phyloP scores from a whole-genome alignment of 2,329 filamentous ascomycete genomes.

The Zasmidium cellare region DNA sequence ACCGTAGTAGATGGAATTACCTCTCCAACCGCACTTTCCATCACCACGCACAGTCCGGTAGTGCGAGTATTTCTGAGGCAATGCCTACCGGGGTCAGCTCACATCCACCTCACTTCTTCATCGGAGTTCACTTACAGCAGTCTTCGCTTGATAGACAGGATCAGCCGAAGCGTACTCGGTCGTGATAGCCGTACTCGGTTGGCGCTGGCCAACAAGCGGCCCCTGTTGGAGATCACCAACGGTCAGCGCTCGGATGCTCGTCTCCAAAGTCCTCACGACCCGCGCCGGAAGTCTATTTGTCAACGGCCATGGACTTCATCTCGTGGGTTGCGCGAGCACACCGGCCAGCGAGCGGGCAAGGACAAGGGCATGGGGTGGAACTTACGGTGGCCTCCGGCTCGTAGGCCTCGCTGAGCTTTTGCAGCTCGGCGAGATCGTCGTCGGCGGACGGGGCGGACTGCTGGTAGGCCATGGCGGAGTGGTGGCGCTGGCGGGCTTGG shows the following conservation, averaged over 20 bases:
- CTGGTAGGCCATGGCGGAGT: constrained; percentile 21
- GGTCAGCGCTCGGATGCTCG: constrained; percentile 25
- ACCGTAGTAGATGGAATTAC: constrained; percentile 49
- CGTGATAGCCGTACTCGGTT: constrained; percentile 73
- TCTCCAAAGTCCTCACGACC: constrained; percentile 17
- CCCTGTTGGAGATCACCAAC: constrained; percentile 58
- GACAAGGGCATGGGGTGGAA: constrained; percentile 10
- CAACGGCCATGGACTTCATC: constrained; percentile 14
- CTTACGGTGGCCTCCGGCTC: constrained; percentile 59
- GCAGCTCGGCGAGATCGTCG: constrained; percentile 61
- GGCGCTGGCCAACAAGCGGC: constrained; percentile 76
- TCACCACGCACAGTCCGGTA: constrained; percentile 88
- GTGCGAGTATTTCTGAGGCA: constrained; percentile 81
- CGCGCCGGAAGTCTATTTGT: constrained; percentile 26
- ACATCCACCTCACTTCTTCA: background rate
- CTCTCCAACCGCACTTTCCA: constrained; percentile 97
- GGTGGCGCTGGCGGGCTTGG: constrained; percentile 22
- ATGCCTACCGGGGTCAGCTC: constrained; percentile 53
- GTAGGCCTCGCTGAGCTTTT: constrained; percentile 62
- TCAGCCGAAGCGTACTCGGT: constrained; percentile 88
- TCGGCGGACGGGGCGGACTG: constrained; percentile 33
- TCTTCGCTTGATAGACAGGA: constrained; percentile 81
- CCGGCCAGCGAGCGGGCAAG: constrained; percentile 1
- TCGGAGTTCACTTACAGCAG: constrained; percentile 61
- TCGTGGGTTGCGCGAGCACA: background rate